These are phyloP conservation scores for Pseudocercospora macadamiae DNA, from an alignment of 2,329 filamentous ascomycete genomes.

Conservation along the genomic window DNA sequence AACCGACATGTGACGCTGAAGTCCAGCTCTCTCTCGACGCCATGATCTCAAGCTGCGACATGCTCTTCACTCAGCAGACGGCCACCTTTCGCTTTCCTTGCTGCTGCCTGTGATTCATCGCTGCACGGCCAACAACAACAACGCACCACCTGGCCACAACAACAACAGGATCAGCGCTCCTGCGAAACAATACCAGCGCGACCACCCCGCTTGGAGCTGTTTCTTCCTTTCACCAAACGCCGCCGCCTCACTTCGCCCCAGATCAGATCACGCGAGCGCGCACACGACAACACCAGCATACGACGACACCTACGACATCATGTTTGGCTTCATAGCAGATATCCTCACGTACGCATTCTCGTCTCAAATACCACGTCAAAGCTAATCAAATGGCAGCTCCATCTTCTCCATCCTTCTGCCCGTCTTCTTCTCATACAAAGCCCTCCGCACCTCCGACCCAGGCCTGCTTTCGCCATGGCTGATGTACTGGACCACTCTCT, in stretches of 20 bases:
- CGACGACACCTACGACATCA: slow-evolving; percentile 38
- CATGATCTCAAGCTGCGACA: background rate
- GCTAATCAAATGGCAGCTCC: slow-evolving; percentile 60
- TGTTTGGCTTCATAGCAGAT: slow-evolving; percentile 80
- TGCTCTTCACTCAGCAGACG: background rate
- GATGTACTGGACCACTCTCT: slow-evolving; percentile 97
- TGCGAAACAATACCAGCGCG: background rate
- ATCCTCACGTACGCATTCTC: slow-evolving; percentile 70
- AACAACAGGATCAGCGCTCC: background rate
- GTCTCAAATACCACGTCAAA: background rate
- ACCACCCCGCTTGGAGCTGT: background rate
- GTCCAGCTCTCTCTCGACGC: no score
- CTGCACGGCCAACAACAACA: background rate
- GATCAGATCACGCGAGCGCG: slow-evolving; percentile 10
- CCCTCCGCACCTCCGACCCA: slow-evolving; percentile 87
- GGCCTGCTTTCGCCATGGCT: slow-evolving; percentile 93
- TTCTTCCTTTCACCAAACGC: background rate
- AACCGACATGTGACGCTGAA: no score
- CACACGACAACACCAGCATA: slow-evolving; percentile 1
- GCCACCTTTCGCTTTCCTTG: slow-evolving; percentile 2
- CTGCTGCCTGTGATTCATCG: slow-evolving; percentile 4
- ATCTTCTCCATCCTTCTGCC: slow-evolving; percentile 90
- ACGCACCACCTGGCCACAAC: background rate
- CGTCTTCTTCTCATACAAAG: slow-evolving; percentile 96
- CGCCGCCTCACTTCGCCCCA: no score